These are phyloP conservation scores for Prunus padus DNA, from an alignment of 306 rosid genomes.

Conservation along the genomic window DNA sequence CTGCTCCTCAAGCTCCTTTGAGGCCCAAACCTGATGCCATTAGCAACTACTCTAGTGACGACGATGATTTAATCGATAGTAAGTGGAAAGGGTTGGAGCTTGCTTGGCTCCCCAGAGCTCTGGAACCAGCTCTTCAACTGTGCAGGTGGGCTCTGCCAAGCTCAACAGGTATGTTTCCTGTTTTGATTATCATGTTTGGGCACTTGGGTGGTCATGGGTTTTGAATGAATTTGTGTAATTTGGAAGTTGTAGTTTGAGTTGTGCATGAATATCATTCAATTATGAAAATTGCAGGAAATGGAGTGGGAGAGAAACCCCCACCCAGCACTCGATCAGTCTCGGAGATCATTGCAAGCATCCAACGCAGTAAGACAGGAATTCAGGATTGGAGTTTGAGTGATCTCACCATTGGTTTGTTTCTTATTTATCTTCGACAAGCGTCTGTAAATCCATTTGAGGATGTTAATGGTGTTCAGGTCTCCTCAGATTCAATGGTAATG, in stretches of 20 bases:
- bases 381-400: conserved; percentile 96
- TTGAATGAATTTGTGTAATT: neutral
- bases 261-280: conserved; percentile 19
- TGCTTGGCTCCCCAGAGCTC: conserved; percentile 85
- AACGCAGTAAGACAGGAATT: conserved; percentile 78
- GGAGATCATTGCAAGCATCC: conserved; percentile 77
- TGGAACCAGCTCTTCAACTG: conserved; percentile 86
- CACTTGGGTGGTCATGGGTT: neutral
- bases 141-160: conserved; percentile 79
- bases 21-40: conserved; percentile 36
- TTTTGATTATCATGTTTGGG: neutral
- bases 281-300: conserved; percentile 51
- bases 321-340: conserved; percentile 59
- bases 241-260: neutral
- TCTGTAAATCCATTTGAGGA: conserved; percentile 61
- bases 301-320: conserved; percentile 43
- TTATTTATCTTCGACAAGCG: conserved; percentile 90
- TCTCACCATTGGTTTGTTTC: conserved; percentile 84
- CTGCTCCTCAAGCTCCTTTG: conserved; percentile 34
- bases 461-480: conserved; percentile 63
- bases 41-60: conserved; percentile 43
- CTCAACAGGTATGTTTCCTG: conserved; percentile 57
- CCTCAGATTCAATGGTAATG: conserved; percentile 69
- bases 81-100: conserved; percentile 64
- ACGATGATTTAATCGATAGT: conserved; percentile 52